Evolutionary conservation across 73 alveolate genomes (phyloP).

Genomic region (Tetrahymena thermophila): DNA sequence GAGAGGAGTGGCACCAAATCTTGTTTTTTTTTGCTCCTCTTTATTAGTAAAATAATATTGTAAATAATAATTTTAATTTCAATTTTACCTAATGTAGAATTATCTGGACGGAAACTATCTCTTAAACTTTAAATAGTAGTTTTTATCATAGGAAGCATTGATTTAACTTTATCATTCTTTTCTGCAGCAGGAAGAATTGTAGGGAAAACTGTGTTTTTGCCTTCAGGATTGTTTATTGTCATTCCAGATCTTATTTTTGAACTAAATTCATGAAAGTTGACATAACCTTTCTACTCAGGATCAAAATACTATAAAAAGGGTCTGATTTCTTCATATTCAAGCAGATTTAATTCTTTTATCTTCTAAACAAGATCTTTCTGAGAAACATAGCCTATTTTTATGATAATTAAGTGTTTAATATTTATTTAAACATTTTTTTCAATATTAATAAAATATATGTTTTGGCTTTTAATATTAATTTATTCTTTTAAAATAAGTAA

Average conservation of each 20-base stretch:
- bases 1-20: slow-evolving; percentile 56
- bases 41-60: not conserved
- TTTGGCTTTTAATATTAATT: too few species aligned
- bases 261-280: slow-evolving; percentile 38
- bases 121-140: slow-evolving; percentile 10
- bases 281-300: slow-evolving; percentile 38
- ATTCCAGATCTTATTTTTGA: slow-evolving; percentile 34
- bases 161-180: not conserved
- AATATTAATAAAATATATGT: too few species aligned
- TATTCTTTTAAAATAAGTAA: too few species aligned
- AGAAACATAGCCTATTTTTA: slow-evolving; percentile 12
- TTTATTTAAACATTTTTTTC: too few species aligned
- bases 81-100: not conserved
- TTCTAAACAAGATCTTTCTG: slow-evolving; percentile 30
- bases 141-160: slow-evolving; percentile 8
- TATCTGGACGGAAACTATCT: slow-evolving; percentile 35
- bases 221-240: slow-evolving; percentile 9
- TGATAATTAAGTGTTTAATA: too few species aligned
- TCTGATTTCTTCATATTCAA: slow-evolving; percentile 9
- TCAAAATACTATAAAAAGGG: slow-evolving; percentile 41
- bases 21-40: slow-evolving; percentile 18
- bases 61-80: not conserved
- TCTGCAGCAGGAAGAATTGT: slow-evolving; percentile 27
- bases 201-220: slow-evolving; percentile 15
- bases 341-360: slow-evolving; percentile 18